Evolutionary conservation across 495 filamentous ascomycete genomes (phyloP).

Genomic region (Friedmanniomyces endolithicus): DNA sequence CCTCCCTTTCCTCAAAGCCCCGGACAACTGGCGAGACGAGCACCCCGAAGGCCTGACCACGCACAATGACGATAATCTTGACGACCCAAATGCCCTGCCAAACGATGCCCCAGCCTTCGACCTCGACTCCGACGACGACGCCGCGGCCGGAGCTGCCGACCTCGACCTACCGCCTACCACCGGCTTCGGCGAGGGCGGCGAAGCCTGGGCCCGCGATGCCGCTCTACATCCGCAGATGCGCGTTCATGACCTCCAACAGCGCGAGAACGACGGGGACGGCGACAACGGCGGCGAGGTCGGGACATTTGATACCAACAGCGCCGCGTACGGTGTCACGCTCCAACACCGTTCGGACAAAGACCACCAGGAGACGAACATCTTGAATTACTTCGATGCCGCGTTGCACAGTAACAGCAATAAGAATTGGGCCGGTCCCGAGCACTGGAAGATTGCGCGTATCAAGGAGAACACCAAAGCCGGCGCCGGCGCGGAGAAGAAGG

Average conservation of each 20-base stretch:
- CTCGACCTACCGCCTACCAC: constrained; percentile 60
- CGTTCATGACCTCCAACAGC: constrained; percentile 37
- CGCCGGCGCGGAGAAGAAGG: constrained; percentile 38
- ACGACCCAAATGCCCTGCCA: constrained; percentile 55
- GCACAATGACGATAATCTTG: constrained; percentile 32
- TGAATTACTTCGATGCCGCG: constrained; percentile 93
- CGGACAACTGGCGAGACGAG: constrained; percentile 70
- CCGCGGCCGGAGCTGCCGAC: constrained; percentile 55
- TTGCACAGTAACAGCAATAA: too few species aligned
- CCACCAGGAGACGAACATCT: constrained; percentile 73
- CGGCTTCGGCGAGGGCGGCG: constrained; percentile 64
- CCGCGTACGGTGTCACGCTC: constrained; percentile 61
- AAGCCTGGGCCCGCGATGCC: constrained; percentile 58
- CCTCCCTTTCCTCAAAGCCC: constrained; percentile 81
- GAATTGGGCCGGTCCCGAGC: constrained; percentile 98
- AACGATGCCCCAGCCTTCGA: constrained; percentile 64
- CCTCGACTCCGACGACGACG: constrained; percentile 46
- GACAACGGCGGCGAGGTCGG: constrained; percentile 41
- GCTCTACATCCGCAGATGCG: constrained; percentile 50
- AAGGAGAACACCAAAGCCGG: constrained; percentile 62
- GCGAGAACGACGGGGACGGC: constrained; percentile 43
- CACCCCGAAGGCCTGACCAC: constrained; percentile 15
- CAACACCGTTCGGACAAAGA: constrained; percentile 43
- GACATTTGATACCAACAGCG: constrained; percentile 45
- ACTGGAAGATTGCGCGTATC: constrained; percentile 92